Conservation (phyloP, 805 yeast species). For the Trichomonascus vanleenenianus region DNA sequence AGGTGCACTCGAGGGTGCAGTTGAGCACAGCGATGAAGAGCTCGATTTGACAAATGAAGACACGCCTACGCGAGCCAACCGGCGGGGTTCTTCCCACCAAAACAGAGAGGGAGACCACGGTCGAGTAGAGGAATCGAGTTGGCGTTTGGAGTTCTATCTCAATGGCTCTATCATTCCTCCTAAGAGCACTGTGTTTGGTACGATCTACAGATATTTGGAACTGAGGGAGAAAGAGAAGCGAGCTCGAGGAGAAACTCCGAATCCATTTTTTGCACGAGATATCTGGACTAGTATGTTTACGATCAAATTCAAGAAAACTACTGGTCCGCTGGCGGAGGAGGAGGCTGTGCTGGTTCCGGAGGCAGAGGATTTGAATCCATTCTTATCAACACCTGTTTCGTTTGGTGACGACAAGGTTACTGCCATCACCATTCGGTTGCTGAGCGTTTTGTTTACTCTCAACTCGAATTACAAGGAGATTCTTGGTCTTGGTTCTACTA, state of each 20-base stretch:
- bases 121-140: constrained; percentile 15
- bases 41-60: no score
- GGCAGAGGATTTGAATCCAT: constrained; percentile 19
- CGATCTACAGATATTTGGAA: constrained; percentile 31
- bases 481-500: constrained; percentile 6
- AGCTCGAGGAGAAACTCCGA: constrained; percentile 4
- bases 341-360: constrained; percentile 9
- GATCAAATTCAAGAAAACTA: constrained; percentile 37
- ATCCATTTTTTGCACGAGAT: constrained; percentile 9
- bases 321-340: constrained; percentile 13
- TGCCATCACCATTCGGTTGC: constrained; percentile 18
- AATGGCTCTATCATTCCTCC: constrained; percentile 51
- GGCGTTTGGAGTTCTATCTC: constrained; percentile 49
- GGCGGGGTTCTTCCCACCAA: background rate
- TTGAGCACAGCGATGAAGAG: no score
- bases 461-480: constrained; percentile 20
- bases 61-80: no score
- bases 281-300: constrained; percentile 55
- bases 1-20: constrained; percentile 1
- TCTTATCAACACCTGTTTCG: constrained; percentile 16
- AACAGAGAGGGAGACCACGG: constrained; percentile 1
- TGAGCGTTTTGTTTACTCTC: constrained; percentile 21
- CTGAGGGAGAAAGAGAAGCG: constrained; percentile 6
- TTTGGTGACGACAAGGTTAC: constrained; percentile 17
- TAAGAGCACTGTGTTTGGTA: constrained; percentile 72